phyloP scores from a whole-genome alignment of 192 early-diverging fungal species.

The Gonapodya prolifera region DNA sequence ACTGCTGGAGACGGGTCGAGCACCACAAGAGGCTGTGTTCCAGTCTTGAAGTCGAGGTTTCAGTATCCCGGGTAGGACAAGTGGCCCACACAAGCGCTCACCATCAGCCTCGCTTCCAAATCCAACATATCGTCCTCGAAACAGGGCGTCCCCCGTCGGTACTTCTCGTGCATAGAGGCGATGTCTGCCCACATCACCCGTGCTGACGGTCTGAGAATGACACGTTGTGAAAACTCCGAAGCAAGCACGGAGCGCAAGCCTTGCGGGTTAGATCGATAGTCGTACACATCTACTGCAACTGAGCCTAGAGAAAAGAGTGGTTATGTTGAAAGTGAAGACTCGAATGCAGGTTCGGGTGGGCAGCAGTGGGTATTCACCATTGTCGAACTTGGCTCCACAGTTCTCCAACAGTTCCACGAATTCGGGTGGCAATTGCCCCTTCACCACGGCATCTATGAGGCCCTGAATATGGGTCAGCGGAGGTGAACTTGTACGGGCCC shows the following conservation, averaged over 20 bases:
- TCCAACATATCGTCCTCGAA: slow-evolving; percentile 1
- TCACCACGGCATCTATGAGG: neutral
- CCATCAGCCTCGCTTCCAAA: neutral
- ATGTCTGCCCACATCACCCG: neutral
- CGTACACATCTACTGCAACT: neutral
- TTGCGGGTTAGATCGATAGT: neutral
- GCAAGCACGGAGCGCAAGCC: neutral
- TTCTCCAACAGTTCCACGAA: neutral
- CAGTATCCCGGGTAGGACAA: neutral
- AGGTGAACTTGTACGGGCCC: no score
- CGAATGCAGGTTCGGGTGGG: neutral
- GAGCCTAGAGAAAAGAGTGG: neutral
- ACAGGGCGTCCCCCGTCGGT: neutral
- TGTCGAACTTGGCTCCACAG: neutral
- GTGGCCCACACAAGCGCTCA: neutral
- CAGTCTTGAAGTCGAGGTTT: neutral
- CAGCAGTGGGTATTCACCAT: neutral
- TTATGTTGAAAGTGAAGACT: no score
- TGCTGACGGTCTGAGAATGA: neutral
- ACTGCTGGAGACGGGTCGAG: neutral
- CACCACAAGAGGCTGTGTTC: neutral
- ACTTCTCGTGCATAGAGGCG: neutral
- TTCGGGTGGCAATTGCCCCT: neutral
- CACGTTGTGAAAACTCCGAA: neutral
- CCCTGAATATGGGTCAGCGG: neutral